Conservation (phyloP, 1,284 basidiomycete genomes). For the Cryptococcus sp. region DNA sequence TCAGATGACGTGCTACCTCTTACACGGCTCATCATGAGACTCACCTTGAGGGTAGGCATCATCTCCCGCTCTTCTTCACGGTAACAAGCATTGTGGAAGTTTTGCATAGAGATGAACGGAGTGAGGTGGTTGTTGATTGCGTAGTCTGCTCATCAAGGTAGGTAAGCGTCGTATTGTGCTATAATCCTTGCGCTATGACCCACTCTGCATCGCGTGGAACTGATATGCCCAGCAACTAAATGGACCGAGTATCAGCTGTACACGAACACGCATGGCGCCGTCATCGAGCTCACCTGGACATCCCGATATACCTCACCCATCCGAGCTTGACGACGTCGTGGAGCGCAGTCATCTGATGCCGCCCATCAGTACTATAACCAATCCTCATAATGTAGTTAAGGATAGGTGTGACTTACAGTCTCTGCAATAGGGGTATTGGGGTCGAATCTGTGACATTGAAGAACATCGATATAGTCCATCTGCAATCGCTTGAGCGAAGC, state of each 20-base stretch:
- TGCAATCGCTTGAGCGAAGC: constrained; percentile 65
- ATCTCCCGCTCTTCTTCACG: constrained; percentile 67
- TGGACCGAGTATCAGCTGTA: not conserved
- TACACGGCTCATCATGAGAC: constrained; percentile 1
- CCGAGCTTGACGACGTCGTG: constrained; percentile 68
- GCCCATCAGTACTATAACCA: not conserved
- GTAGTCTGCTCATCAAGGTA: constrained; percentile 23
- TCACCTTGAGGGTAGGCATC: constrained; percentile 55
- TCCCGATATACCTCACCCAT: constrained; percentile 67
- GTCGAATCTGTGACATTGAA: constrained; percentile 49
- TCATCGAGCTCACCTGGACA: constrained; percentile 50
- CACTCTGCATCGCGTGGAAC: constrained; percentile 53
- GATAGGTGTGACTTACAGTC: constrained; percentile 1
- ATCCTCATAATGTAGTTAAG: not conserved
- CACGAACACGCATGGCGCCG: not conserved
- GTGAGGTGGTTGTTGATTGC: constrained; percentile 59
- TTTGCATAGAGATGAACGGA: constrained; percentile 68
- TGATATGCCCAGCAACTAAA: constrained; percentile 50
- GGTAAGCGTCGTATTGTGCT: not conserved
- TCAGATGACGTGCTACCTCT: not conserved
- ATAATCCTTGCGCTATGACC: constrained; percentile 7
- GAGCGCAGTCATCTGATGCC: constrained; percentile 63
- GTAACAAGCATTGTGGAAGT: constrained; percentile 55
- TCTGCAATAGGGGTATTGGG: constrained; percentile 54
- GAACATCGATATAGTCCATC: constrained; percentile 69